Evolutionary conservation across 257 asterid genomes (phyloP), one percentile per base, ranked within the genome.

Genomic region (Solanum habrochaites): DNA sequence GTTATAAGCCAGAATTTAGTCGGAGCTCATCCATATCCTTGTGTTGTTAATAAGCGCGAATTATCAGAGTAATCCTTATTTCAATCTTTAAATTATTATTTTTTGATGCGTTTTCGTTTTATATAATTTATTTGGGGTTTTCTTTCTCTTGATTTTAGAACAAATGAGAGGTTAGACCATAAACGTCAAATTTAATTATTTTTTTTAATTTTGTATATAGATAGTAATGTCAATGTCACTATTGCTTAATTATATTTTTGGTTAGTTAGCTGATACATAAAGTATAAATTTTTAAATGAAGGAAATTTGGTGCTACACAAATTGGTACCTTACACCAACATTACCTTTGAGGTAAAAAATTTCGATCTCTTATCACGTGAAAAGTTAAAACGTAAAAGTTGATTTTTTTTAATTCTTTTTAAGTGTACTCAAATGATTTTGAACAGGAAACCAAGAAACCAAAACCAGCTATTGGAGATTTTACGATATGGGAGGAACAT

Each of bases 271-370:
- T 78, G 15, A 43, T 45, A 43, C 3, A 42, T 42, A n/a, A 74
- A 42, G n/a, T 8, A 1, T n/a, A 77, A 77, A 25, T 78, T 78
- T 78, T 5, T 78, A 43, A 8, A 75, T 78, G 40, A 70, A 95
- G 98, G 91, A 93, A 92, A 93, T 91, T 90, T 18, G 78, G 8
- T 71, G 94, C 96, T 42, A 93, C 97, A 20, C 95, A 93, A 89
- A 90, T 94, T 91, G 91, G 94, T 31, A 89, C 83, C 85, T 89
- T 95, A 9, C 90, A 90, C 75, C 92, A 84, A 73, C 80, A 81
- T 69, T 88, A 83, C 40, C 87, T 42, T 42, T 0, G 93, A 92
- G 95, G 98, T 89, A 80, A 27, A 78, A 15, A 75, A n/a, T 7
- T 45, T 14, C 40, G 0, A n/a, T n/a, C 9, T 7, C 62, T 62